phyloP scores from a whole-genome alignment of 1,284 basidiomycete species.

The Puccinia coronata region DNA sequence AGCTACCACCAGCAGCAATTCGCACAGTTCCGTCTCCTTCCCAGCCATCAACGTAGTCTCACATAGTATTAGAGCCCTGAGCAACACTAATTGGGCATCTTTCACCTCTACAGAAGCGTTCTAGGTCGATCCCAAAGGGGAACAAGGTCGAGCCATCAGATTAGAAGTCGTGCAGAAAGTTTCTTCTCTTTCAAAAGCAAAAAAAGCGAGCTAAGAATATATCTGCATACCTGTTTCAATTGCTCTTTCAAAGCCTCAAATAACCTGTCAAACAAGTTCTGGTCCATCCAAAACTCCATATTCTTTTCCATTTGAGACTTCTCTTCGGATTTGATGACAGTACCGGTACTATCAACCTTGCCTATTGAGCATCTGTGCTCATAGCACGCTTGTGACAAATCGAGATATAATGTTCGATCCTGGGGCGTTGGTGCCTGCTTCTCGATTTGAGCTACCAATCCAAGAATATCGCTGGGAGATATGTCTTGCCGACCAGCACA shows the following conservation, averaged over 20 bases:
- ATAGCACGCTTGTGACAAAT: conserved; percentile 39
- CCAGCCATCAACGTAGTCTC: conserved; percentile 36
- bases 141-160: background rate
- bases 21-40: conserved; percentile 48
- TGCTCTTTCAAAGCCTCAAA: conserved; percentile 45
- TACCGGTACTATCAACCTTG: conserved; percentile 13
- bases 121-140: conserved; percentile 15
- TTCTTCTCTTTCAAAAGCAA: background rate
- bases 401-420: conserved; percentile 29
- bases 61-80: conserved; percentile 42
- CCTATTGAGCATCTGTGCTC: conserved; percentile 23
- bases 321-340: conserved; percentile 14
- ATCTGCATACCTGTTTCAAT: conserved; percentile 19
- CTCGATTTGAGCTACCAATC: conserved; percentile 28
- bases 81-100: conserved; percentile 43
- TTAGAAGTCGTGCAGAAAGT: background rate
- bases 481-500: conserved; percentile 13
- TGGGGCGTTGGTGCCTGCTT: background rate
- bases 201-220: background rate
- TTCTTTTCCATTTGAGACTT: conserved; percentile 22
- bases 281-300: conserved; percentile 39
- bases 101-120: conserved; percentile 12
- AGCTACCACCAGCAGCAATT: conserved; percentile 25
- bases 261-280: conserved; percentile 41
- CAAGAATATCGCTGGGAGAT: conserved; percentile 19